Base-by-base conservation (phyloP, 2,329 filamentous ascomycete genomes). In the Sordariomycetes sp. region DNA sequence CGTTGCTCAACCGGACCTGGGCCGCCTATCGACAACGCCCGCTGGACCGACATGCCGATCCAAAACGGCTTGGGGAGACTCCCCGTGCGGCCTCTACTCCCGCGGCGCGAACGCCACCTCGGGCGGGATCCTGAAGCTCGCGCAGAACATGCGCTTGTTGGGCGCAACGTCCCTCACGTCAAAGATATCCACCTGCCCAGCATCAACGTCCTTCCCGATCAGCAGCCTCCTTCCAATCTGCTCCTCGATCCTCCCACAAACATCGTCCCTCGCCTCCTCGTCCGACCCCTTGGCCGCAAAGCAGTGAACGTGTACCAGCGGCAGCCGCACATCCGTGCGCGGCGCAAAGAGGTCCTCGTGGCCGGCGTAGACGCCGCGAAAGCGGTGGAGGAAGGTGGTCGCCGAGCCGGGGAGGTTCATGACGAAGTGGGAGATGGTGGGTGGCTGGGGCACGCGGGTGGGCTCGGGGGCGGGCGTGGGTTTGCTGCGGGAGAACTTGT, bases 361-460 rank as follows among this genome's bases (percentile, higher is more conserved):
- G 2, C 84, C 84, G n/a, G 80, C 73, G 67, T 96, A 97, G 17
- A 96, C 71, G 4, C 94, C 92, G 24, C 52, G 51, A 63, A 65
- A 73, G 64, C 72, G 70, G 57, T 76, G 75, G 24, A 96, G 77
- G 68, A 99, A 99, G 59, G 87, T 85, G 60, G 94, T 85, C 1
- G 94, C 92, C 1, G 84, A 87, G 1, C 91, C 94, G 0, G 94
- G 94, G 17, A 99, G 85, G 71, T 99, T 99, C 89, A 99, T 96
- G 62, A 97, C 87, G 69, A 91, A 99, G 74, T 97, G 94, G n/a
- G 84, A 80, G 67, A 97, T 89, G 42, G 85, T 85, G 2, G 78
- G 78, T 2, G 92, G 92, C 52, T 90, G 76, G 12, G 76, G 73
- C 32, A 82, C 66, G 60, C 65, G 70, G 61, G 64, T 64, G 3